Evolutionary conservation across 169 alveolate species (phyloP).

Genomic region (Fabrea salina): DNA sequence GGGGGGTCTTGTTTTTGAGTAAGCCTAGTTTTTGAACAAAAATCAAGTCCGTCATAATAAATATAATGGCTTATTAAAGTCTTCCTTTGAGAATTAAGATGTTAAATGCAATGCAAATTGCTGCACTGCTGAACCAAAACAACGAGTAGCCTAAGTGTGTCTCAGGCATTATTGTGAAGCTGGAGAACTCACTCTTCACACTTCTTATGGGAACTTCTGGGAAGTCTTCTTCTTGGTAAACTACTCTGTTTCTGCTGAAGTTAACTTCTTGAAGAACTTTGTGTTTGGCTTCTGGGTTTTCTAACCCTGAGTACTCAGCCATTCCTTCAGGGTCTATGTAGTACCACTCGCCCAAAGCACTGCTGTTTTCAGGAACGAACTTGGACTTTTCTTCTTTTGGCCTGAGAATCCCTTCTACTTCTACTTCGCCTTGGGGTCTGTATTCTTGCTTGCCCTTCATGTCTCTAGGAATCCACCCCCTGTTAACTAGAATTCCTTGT

Average conservation of each 20-base stretch:
- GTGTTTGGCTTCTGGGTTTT: not conserved
- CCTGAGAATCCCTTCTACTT: not conserved
- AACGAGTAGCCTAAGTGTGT: not conserved
- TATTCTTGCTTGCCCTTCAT: not conserved
- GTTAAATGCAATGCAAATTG: not conserved
- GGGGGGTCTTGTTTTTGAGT: too few relatives aligned
- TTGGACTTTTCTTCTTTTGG: not conserved
- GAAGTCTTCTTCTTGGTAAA: slow-evolving; percentile 8
- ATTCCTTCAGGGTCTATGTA: not conserved
- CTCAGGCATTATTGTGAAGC: not conserved
- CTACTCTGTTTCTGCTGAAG: not conserved
- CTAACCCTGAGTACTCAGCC: not conserved
- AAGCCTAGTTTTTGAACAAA: too few relatives aligned
- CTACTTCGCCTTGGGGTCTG: not conserved
- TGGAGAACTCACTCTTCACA: not conserved
- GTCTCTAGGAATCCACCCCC: slow-evolving; percentile 11
- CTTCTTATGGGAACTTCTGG: slow-evolving; percentile 8
- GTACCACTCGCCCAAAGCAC: slow-evolving; percentile 11
- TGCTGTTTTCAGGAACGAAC: not conserved
- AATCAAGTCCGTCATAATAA: too few relatives aligned
- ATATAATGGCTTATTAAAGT: not conserved
- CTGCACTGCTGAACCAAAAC: not conserved
- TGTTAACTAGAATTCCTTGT: not conserved
- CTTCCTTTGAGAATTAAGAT: not conserved
- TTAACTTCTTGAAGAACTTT: slow-evolving; percentile 7